Base-by-base conservation (phyloP, 495 filamentous ascomycete genomes). In the Cercophora newfieldiana region DNA sequence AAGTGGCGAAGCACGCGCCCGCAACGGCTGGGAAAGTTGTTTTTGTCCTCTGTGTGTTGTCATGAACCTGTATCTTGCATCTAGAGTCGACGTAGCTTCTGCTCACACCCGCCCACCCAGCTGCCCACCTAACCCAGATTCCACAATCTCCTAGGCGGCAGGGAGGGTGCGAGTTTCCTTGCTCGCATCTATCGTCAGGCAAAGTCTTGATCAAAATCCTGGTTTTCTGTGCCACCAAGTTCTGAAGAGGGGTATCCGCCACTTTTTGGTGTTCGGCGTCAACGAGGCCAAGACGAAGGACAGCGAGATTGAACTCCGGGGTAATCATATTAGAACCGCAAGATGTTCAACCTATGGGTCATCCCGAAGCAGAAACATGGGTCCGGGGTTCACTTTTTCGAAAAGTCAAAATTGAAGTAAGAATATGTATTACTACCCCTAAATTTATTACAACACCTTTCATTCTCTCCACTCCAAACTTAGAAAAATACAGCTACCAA, bases 391-490 rank as follows among this genome's bases (percentile, higher is more conserved):
- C 50, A 24, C 24, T 5, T 7, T 26, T 7, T 22, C 2, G n/a
- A n/a, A 19, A 30, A 7, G 1, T n/a, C 6, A 26, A 30, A n/a
- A 57, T 19, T 29, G 19, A 57, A 57, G 26, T 26, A 30, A 19
- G 26, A 19, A 29, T 57, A 57, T 57, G 54, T 57, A 57, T 57
- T 57, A 57, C 50, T 30, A 6, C 54, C 26, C 22, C 22, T 44
- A 44, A 44, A 16, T 26, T 31, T 57, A 57, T 57, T 57, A 57
- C 54, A 30, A 57, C 25, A 14, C 10, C 54, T 30, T 8, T 8
- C 22, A 6, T 8, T 8, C 54, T 57, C 54, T n/a, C 22, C 22
- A n/a, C 26, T 10, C 30, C 54, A 57, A 30, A 53, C 2, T n/a
- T 25, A 6, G 14, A 8, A 57, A 57, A 57, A 57, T 4, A 57